Conservation (phyloP, 331 rosid species). For the Dryas integrifolia region DNA sequence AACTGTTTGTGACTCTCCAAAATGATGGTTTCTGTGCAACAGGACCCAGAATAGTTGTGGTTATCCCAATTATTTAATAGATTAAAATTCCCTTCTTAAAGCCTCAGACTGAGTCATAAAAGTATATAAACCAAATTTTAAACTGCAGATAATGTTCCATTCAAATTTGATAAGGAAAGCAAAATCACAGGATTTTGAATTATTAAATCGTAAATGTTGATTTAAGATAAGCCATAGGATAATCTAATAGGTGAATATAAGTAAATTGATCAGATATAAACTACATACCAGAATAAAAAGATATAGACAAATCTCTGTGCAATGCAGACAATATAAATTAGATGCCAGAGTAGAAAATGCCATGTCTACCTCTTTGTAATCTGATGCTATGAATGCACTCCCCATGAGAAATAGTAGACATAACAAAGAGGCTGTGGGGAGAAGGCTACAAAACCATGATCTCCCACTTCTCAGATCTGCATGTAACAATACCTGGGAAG, state of each 20-base stretch:
- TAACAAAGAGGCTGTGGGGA: conserved; percentile 53
- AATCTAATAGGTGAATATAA: not conserved
- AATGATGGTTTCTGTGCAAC: conserved; percentile 37
- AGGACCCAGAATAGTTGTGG: not conserved
- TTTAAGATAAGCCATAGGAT: not conserved
- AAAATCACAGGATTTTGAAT: no score
- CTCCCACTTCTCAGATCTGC: conserved; percentile 41
- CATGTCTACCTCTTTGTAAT: conserved; percentile 51
- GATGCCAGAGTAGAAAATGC: conserved; percentile 3
- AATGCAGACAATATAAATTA: not conserved
- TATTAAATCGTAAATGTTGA: not conserved
- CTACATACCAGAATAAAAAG: not conserved
- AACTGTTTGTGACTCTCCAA: conserved; percentile 35
- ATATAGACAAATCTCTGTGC: not conserved
- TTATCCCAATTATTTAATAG: not conserved
- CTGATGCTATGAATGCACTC: conserved; percentile 32
- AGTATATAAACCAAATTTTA: not conserved
- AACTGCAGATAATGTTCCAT: not conserved
- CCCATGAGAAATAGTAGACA: conserved; percentile 39
- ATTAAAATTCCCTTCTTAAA: no score
- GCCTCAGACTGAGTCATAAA: not conserved
- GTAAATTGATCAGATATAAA: not conserved
- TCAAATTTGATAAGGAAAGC: not conserved
- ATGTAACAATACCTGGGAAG: conserved; percentile 36
- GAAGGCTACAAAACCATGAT: conserved; percentile 41